A percentile compares a stretch with the other conserved stretches of the same genome.
Evolutionary conservation across 371 early-diverging fungal genomes (phyloP).

Genomic region (Rhizopus sp.): DNA sequence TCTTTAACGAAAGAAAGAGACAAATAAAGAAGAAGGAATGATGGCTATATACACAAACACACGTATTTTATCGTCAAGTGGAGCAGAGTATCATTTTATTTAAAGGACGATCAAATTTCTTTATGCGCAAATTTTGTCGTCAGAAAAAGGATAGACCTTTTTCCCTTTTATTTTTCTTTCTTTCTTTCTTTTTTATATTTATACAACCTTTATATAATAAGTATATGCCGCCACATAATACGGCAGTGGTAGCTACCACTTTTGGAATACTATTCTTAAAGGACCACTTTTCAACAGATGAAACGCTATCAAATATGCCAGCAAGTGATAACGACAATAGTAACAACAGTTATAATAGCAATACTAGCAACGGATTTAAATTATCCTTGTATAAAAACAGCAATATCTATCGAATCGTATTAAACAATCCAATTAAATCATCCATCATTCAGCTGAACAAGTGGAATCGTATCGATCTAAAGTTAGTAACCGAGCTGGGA

Average conservation of each 20-base stretch:
- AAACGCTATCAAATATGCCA: not conserved
- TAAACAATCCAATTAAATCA: slow-evolving; percentile 13
- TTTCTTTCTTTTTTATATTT: too few relatives aligned
- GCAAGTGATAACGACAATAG: not conserved
- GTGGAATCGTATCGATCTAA: slow-evolving; percentile 41
- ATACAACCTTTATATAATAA: too few relatives aligned
- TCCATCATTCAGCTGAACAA: slow-evolving; percentile 13
- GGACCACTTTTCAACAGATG: not conserved
- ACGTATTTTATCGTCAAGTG: too few relatives aligned
- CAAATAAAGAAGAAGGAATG: too few relatives aligned
- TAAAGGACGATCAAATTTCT: too few relatives aligned
- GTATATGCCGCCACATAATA: slow-evolving; percentile 2
- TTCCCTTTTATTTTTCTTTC: too few relatives aligned
- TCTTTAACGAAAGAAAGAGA: too few relatives aligned
- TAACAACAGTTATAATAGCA: not conserved
- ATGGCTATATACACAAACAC: too few relatives aligned
- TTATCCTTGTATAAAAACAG: slow-evolving; percentile 17
- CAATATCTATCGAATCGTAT: slow-evolving; percentile 24
- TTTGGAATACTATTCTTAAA: not conserved
- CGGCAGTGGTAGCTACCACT: not conserved
- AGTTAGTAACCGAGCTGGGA: slow-evolving; percentile 41
- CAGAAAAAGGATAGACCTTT: too few relatives aligned
- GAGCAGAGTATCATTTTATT: too few relatives aligned
- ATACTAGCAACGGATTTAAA: not conserved
- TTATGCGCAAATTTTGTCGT: too few relatives aligned